Evolutionary conservation across 2,329 filamentous ascomycete genomes (phyloP), one percentile per base, ranked within the genome.

Genomic region (Aureobasidium sp.): DNA sequence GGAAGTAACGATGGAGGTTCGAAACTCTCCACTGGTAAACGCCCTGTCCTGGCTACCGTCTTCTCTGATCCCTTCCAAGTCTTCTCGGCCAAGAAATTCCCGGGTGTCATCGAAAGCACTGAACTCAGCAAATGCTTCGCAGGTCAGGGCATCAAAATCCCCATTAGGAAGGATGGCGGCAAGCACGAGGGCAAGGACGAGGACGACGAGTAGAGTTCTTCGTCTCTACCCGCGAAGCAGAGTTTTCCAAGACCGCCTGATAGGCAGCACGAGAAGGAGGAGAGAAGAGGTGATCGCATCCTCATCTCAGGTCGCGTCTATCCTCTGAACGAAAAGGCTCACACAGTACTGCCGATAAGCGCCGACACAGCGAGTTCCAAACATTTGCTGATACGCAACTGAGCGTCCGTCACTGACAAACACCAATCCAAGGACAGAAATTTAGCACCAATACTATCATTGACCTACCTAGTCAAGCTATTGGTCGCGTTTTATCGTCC

Each of bases 61-160:
- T 97, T 93, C 75, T 95, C 90, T 51, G 89, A 96, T 5, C 82
- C 86, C 3, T 97, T 99, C 79, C 90, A 91, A 60, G 94, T 99
- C 34, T 97, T 88, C 76, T 96, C 90, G 2, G 94, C 94, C 51
- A 99, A 99, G 81, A 97, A 97, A 71, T 99, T 99, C 74, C 94
- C 94, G 0, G 94, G 94, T 44, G 94, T 99, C 1, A 96, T 96
- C 62, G 93, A 97, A 73, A 95, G 89, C 73, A 99, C 94, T 0
- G 77, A 85, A 3, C 78, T 97, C 21, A 97, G 92, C 81, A 96
- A 95, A 74, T 90, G 86, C 64, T 97, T 99, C 76, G 93, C 94
- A 4, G 81, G 84, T 1, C 94, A 99, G 71, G 94, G 94, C 29
- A 96, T 96, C 76, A 97, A 97, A 76, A 97, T 97, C 29, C 93